Evolutionary conservation across 441 rosid species (phyloP), one percentile per base, ranked within the genome.

Genomic region (Jatropha podagrica): DNA sequence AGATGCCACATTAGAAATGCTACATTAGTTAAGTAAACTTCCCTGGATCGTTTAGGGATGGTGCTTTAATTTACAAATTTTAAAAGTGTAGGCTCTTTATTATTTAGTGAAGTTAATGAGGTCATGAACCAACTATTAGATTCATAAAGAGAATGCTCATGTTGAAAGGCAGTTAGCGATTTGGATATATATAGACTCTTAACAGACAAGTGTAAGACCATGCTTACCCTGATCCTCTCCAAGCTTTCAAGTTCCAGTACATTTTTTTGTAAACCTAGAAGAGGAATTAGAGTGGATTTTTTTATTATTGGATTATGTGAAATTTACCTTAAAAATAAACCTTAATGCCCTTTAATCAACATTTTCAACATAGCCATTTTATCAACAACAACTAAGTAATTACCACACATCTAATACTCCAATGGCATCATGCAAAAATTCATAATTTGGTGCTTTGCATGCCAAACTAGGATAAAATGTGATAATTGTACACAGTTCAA

Each of bases 131-230:
- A 51, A 40, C n/a, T 37, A 46, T 60, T 64, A 46, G 68, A 37
- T 60, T 72, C 49, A 27, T 61, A 48, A 4, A 32, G 27, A 65
- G 75, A 77, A 58, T 69, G 44, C 66, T 64, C 52, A 18, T 69
- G 23, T 10, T 55, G 12, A 61, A 18, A 20, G 27, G 65, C 67
- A 52, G 41, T 9, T 26, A n/a, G 72, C 15, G 52, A 46, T 14
- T 26, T 54, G 14, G 32, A 17, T 58, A 49, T 55, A 44, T 23
- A 32, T 69, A 7, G 67, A 38, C 60, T 46, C 23, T 42, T 32
- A 32, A 32, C 40, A 61, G 37, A 62, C 62, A 74, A 37, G n/a
- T 15, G 23, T 69, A 15, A n/a, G 12, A 54, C 17, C 44, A 10
- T 44, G n/a, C 69, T 37, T 64, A n/a, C 23, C 49, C 23, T 10